phyloP scores from a whole-genome alignment of 2,329 filamentous ascomycete species.

The Trichoderma sp. region DNA sequence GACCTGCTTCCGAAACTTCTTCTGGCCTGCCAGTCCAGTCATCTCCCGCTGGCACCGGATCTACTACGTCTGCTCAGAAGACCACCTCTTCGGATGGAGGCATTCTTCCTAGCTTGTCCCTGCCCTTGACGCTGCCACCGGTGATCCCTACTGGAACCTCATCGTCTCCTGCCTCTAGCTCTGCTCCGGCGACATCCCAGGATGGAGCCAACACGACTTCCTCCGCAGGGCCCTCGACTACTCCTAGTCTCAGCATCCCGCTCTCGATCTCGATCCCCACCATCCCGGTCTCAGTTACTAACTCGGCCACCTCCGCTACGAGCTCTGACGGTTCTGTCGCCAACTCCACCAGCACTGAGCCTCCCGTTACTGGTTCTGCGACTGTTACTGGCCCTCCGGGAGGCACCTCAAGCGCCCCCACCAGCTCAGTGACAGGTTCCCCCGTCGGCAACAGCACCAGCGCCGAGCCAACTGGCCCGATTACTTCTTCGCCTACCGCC shows the following conservation, averaged over 20 bases:
- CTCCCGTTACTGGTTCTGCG: slow-evolving; percentile 7
- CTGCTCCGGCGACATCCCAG: slow-evolving; percentile 17
- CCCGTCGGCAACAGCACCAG: slow-evolving; percentile 3
- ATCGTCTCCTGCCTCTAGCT: neutral
- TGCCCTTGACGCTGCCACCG: slow-evolving; percentile 10
- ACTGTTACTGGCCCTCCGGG: neutral
- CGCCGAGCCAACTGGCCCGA: neutral
- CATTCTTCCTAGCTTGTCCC: slow-evolving; percentile 7
- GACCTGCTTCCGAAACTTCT: neutral
- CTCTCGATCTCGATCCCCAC: slow-evolving; percentile 18
- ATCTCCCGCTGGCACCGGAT: slow-evolving; percentile 1
- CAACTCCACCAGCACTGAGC: slow-evolving; percentile 17
- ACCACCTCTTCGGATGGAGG: slow-evolving; percentile 22
- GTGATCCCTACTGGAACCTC: neutral
- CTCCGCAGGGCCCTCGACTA: neutral
- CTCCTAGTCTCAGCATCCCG: slow-evolving; percentile 16
- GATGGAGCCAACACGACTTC: slow-evolving; percentile 20
- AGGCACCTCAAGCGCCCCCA: neutral
- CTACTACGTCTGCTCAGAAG: neutral
- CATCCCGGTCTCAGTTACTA: neutral
- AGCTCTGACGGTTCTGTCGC: slow-evolving; percentile 3
- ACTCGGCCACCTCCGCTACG: neutral
- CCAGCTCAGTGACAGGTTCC: neutral
- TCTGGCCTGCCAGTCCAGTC: slow-evolving; percentile 15
- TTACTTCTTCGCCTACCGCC: neutral